Base-by-base conservation (phyloP, 495 filamentous ascomycete genomes). In the Pyrenula massariospora region DNA sequence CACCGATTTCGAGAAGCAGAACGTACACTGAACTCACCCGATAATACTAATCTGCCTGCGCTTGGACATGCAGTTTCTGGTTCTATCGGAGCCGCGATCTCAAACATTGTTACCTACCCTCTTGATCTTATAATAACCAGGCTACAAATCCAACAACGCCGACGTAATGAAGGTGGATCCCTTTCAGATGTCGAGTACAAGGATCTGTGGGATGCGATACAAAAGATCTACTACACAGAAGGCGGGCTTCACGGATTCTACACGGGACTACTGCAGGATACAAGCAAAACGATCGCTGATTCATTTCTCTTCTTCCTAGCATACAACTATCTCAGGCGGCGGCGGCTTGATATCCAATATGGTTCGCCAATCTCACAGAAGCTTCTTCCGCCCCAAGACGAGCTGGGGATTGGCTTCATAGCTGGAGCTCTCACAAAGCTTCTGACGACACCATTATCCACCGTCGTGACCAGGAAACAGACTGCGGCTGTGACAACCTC, bases 1-100 rank as follows among this genome's bases (percentile, higher is more conserved):
- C 72, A 75, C 56, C 68, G 70, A 58, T 72, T 73, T 57, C 72
- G 77, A 61, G 63, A 66, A 2, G 58, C 59, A 22, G 66, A 64
- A 10, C 66, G 64, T 5, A 65, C 62, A 25, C 59, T 65, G 31
- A 61, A 72, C 58, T 72, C 68, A 70, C 64, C 76, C 24, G 61
- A 65, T 1, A 74, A 76, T 2, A 74, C 76, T 59, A 78, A 81
- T 8, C 79, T 95, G n/a, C 88, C 90, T 54, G 86, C 88, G 3
- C 73, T 95, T n/a, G 88, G 88, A 20, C 92, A 96, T 74, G 91
- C 92, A 53, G 66, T 87, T 21, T 86, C 90, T 19, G 91, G 91
- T 53, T 83, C 88, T 24, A 74, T 83, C 12, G 91, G 89, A 15
- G 85, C 88, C 2, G 84, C 88, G 11, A 78, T 94, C 53, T 90